Conservation (phyloP, 2,329 filamentous ascomycete genomes). For the Nannizziopsis arthrosporioides region DNA sequence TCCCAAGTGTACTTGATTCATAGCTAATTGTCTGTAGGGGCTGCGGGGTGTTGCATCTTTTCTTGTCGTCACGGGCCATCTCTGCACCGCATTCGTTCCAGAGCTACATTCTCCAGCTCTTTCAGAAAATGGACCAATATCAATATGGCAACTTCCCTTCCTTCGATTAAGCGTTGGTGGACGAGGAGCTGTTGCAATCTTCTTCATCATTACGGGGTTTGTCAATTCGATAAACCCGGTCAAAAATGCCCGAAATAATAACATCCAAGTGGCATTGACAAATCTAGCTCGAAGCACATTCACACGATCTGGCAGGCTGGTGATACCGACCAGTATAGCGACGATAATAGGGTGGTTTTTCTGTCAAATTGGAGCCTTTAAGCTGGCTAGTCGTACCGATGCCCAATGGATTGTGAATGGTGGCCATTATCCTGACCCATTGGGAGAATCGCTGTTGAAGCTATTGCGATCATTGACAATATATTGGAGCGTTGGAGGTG, state of each 20-base stretch:
- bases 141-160: slow-evolving; percentile 21
- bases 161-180: slow-evolving; percentile 20
- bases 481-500: slow-evolving; percentile 30
- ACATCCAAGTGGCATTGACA: slow-evolving; percentile 17
- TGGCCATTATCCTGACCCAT: slow-evolving; percentile 13
- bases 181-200: slow-evolving; percentile 20
- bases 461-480: slow-evolving; percentile 16
- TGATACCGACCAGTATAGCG: slow-evolving; percentile 20
- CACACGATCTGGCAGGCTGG: slow-evolving; percentile 18
- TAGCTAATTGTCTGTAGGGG: slow-evolving; percentile 22
- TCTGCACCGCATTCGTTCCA: slow-evolving; percentile 33
- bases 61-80: slow-evolving; percentile 33
- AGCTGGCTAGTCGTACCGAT: slow-evolving; percentile 18
- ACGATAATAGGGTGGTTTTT: slow-evolving; percentile 20
- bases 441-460: slow-evolving; percentile 14
- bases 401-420: slow-evolving; percentile 19
- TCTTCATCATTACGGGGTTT: slow-evolving; percentile 24
- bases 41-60: slow-evolving; percentile 34
- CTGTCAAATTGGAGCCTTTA: slow-evolving; percentile 18
- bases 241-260: slow-evolving; percentile 18
- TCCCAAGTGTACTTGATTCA: background rate
- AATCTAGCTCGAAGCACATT: slow-evolving; percentile 19
- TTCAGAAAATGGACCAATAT: slow-evolving; percentile 14
- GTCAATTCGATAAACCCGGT: slow-evolving; percentile 22
- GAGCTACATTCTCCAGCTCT: slow-evolving; percentile 30